phyloP scores from a whole-genome alignment of 768 basidiomycete species.

The Mycena leptocephala region DNA sequence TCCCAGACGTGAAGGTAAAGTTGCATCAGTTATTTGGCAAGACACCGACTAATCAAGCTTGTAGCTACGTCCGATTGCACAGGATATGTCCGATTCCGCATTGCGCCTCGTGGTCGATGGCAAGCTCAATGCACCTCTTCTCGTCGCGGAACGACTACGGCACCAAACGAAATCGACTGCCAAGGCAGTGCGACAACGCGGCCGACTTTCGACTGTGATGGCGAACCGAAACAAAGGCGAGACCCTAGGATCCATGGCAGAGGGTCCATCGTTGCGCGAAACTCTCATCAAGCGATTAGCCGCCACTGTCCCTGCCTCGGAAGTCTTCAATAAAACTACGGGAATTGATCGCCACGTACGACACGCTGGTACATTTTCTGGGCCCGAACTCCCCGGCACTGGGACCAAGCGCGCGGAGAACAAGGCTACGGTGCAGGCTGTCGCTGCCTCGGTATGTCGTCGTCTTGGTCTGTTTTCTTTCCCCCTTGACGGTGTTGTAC shows the following conservation, averaged over 20 bases:
- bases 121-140: not conserved
- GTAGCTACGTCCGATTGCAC: not conserved
- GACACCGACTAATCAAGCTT: not conserved
- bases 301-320: not conserved
- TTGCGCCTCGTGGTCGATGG: not conserved
- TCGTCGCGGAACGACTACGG: constrained; percentile 2
- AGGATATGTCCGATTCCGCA: not conserved
- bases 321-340: constrained; percentile 15
- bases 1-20: not conserved
- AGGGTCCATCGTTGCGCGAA: not conserved
- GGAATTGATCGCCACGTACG: constrained; percentile 13
- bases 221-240: not conserved
- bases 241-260: not conserved
- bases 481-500: not conserved
- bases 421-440: constrained; percentile 13
- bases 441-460: constrained; percentile 14
- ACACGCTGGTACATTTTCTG: constrained; percentile 7
- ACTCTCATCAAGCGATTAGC: constrained; percentile 18
- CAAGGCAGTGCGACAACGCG: constrained; percentile 29
- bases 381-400: not conserved
- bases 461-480: not conserved
- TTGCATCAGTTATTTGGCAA: not conserved
- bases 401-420: constrained; percentile 13
- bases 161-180: constrained; percentile 29
- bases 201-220: not conserved